These are phyloP conservation scores for Stentor roeselii DNA, from an alignment of 73 alveolate species.

Conservation along the genomic window DNA sequence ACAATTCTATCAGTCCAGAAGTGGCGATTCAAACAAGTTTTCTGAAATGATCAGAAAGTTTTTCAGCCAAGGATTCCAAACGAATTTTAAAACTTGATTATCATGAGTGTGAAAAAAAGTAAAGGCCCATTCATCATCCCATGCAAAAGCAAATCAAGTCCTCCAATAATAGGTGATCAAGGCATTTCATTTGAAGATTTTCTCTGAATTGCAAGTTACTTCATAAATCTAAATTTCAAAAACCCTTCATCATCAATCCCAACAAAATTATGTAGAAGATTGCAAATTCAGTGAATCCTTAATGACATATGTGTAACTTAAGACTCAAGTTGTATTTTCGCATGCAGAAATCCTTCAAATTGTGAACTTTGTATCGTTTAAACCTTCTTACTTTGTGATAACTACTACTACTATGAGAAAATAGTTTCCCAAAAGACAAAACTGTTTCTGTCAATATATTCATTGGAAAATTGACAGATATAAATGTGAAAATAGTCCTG, in stretches of 20 bases:
- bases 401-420: not conserved
- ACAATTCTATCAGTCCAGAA: too few species aligned
- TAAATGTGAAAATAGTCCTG: not conserved
- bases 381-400: not conserved
- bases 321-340: not conserved
- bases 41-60: too few species aligned
- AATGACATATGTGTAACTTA: not conserved
- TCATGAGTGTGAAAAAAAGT: too few species aligned
- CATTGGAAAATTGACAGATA: too few species aligned
- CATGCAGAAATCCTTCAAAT: not conserved
- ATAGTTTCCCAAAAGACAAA: too few species aligned
- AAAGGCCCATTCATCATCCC: not conserved
- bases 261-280: not conserved
- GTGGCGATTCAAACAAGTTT: too few species aligned
- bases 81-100: too few species aligned
- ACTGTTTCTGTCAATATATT: not conserved
- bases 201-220: not conserved
- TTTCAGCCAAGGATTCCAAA: too few species aligned
- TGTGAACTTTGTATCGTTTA: not conserved
- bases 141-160: not conserved
- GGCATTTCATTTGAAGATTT: not conserved
- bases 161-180: not conserved
- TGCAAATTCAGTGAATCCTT: not conserved
- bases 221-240: too few species aligned
- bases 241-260: not conserved